These are phyloP conservation scores for Rhodotorula sp. DNA, from an alignment of 1,284 basidiomycete species.

Conservation along the genomic window DNA sequence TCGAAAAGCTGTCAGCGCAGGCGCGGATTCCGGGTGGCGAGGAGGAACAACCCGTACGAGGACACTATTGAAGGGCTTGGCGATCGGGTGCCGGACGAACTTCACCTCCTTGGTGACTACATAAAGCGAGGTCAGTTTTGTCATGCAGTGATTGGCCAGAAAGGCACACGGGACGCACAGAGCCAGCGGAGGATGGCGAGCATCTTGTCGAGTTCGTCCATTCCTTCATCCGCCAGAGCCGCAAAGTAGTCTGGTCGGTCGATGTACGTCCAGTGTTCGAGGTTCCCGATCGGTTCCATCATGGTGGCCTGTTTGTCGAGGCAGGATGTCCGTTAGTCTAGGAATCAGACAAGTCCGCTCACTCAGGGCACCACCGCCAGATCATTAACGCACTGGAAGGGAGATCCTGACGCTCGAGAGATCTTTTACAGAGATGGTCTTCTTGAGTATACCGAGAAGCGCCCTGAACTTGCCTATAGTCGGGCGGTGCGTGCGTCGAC, in stretches of 20 bases:
- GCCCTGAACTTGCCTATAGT: conserved; percentile 28
- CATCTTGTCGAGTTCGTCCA: conserved; percentile 84
- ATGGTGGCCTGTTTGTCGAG: conserved; percentile 11
- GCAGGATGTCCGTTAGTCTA: too few relatives aligned
- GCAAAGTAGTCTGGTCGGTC: conserved; percentile 76
- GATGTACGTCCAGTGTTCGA: conserved; percentile 91
- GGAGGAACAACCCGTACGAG: background rate
- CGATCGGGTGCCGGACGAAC: conserved; percentile 64
- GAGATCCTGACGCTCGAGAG: conserved; percentile 27
- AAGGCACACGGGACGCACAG: background rate
- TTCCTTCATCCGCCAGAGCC: conserved; percentile 32
- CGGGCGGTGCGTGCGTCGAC: background rate
- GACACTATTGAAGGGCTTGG: conserved; percentile 55
- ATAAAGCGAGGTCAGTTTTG: too few relatives aligned
- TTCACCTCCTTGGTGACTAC: conserved; percentile 70
- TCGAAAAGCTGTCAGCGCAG: background rate
- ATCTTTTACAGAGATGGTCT: conserved; percentile 36
- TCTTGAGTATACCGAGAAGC: conserved; percentile 29
- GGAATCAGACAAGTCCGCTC: too few relatives aligned
- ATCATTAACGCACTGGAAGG: conserved; percentile 17
- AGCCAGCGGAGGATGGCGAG: conserved; percentile 79
- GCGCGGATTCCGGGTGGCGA: background rate
- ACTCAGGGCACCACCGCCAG: too few relatives aligned
- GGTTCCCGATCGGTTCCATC: conserved; percentile 79
- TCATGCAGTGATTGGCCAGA: background rate